Evolutionary conservation across 2,329 filamentous ascomycete genomes (phyloP).

Genomic region (Penicillium sp.): DNA sequence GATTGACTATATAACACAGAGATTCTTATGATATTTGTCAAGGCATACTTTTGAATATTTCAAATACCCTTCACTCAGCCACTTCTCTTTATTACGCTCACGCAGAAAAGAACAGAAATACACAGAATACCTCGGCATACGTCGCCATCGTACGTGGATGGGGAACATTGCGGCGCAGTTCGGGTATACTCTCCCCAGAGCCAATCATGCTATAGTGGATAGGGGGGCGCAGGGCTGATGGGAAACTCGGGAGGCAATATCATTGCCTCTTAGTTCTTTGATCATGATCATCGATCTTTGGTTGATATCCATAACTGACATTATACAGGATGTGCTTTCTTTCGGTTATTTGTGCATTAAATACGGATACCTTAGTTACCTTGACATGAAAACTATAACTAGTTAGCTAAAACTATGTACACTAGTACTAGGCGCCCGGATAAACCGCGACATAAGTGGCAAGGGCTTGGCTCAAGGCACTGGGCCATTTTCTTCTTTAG

Average conservation of each 20-base stretch:
- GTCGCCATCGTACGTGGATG: conserved; percentile 4
- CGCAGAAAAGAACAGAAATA: conserved; percentile 1
- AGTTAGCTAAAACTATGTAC: background rate
- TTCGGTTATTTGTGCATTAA: background rate
- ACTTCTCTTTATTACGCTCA: background rate
- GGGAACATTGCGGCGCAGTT: conserved; percentile 15
- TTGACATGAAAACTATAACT: background rate
- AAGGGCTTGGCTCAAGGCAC: background rate
- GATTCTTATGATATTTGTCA: background rate
- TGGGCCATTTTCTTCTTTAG: background rate
- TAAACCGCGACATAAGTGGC: background rate
- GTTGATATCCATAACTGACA: background rate
- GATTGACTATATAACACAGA: background rate
- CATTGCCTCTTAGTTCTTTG: background rate
- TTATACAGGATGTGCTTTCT: background rate
- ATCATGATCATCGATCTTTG: background rate
- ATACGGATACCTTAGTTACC: background rate
- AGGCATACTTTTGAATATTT: background rate
- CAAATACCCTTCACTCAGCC: background rate
- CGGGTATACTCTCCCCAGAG: conserved; percentile 3
- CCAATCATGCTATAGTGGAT: conserved; percentile 20
- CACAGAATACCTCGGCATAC: conserved; percentile 2
- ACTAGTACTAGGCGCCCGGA: background rate
- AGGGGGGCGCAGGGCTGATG: conserved; percentile 21
- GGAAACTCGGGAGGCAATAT: background rate